Base-by-base conservation (phyloP, 2,329 filamentous ascomycete genomes). In the Fusarium liriodendri region DNA sequence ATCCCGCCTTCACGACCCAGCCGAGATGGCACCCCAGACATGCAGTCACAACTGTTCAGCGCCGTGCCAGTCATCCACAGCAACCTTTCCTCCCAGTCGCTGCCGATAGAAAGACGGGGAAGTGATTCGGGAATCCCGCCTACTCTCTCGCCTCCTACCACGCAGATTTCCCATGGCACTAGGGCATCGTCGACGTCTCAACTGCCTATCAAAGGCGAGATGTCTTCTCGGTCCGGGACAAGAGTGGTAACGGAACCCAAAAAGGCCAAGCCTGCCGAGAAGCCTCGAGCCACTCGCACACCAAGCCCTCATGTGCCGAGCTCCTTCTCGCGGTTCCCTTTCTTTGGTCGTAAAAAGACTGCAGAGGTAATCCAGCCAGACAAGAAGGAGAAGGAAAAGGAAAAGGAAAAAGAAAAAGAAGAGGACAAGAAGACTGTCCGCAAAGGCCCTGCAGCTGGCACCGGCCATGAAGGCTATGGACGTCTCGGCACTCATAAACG, bases 371-470 rank as follows among this genome's bases (percentile, higher is more conserved):
- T 83, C 13, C 82, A 81, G 22, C 69, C 80, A 1, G 88, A 91
- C n/a, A 90, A 88, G 79, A 86, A 88, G 40, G 90, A 92, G 16
- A 52, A n/a, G 25, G 47, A 52, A 3, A 29, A 52, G 25, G 47
- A 50, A 11, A 3, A 78, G 77, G 33, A 72, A 75, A 1, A 76
- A 67, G 63, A 68, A 76, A 33, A 81, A 25, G 69, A 80, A 1
- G 88, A 91, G n/a, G 90, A 76, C 1, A 76, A 70, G 62, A 68
- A 76, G 37, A 20, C 58, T 4, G 27, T 85, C 27, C 89, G 93
- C 32, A 96, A 95, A 82, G 95, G 96, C 0, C 96, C 96, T 25
- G 90, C 89, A 18, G 96, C 96, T 45, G 96, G 96, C n/a, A 98
- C 96, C 40, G 96, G 96, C 0, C 95, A 98, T 78, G 96, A 98